Base-by-base conservation (phyloP, 495 filamentous ascomycete species). In the Acidiella bohemica region DNA sequence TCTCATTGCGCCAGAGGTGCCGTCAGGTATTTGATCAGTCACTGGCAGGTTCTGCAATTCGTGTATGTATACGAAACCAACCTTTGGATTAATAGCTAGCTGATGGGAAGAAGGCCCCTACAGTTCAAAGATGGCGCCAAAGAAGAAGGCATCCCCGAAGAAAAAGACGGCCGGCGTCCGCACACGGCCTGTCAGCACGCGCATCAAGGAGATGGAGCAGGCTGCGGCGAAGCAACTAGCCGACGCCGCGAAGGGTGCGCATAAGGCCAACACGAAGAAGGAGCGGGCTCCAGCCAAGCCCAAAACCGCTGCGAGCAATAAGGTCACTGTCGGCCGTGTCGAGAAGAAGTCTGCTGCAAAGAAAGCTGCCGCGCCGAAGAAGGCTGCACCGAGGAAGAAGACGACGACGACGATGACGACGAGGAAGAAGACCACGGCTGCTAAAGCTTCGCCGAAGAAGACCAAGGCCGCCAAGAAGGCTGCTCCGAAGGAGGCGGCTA, bases 311-410 rank as follows among this genome's bases (percentile, higher is more conserved):
- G 5, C 36, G 4, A 16, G 5, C 9, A 38, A 38, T 20, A 38
- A 39, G 24, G 36, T 20, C 26, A 25, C 36, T 14, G 10, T n/a
- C 9, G 36, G 25, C n/a, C 25, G 25, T 27, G 25, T 27, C 7
- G 16, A 6, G 31, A 33, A 33, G 10, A 12, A 8, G 7, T 7
- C 25, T 27, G 7, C 24, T 32, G 16, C 20, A 10, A 39, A 39
- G 36, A 39, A 39, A 25, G 22, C 36, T 28, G 26, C 36, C 23
- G 14, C 24, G 12, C 24, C 39, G n/a, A 41, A 32, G 39, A 41
- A 41, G 29, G 16, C 39, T 2, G 39, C 39, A 14, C 10, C 39
- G 39, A 41, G 33, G 39, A 41, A 41, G 39, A 7, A 14, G 13
- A 17, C 27, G n/a, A 19, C 38, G 22, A 39, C 21, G 6, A 26